Evolutionary conservation across 1,284 basidiomycete genomes (phyloP).

Genomic region (Irpex rosettiformis): DNA sequence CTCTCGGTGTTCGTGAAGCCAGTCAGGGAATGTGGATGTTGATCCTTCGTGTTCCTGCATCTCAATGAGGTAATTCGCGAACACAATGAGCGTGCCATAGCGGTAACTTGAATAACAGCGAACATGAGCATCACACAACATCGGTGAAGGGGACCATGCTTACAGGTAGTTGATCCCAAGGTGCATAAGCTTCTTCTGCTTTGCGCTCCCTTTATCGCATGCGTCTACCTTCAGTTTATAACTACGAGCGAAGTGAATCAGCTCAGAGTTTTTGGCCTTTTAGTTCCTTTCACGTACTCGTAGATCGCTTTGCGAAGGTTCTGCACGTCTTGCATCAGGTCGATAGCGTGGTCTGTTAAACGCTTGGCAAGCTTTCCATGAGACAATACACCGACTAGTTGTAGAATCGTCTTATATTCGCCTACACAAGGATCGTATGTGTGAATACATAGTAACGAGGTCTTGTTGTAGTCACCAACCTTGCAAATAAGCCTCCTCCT

Average conservation of each 20-base stretch:
- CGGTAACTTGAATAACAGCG: slow-evolving; percentile 51
- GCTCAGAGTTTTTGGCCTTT: background rate
- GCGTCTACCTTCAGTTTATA: slow-evolving; percentile 91
- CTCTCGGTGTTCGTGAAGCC: slow-evolving; percentile 82
- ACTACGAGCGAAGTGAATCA: slow-evolving; percentile 36
- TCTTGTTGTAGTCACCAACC: slow-evolving; percentile 49
- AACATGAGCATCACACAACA: slow-evolving; percentile 9
- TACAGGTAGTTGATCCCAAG: slow-evolving; percentile 86
- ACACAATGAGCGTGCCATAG: slow-evolving; percentile 91
- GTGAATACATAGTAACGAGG: no score
- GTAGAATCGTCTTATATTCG: slow-evolving; percentile 96
- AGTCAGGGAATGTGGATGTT: slow-evolving; percentile 64
- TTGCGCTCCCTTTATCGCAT: slow-evolving; percentile 72
- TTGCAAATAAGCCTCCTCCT: slow-evolving; percentile 84
- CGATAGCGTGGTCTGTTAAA: slow-evolving; percentile 85
- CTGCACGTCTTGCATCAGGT: slow-evolving; percentile 92
- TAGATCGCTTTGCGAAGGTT: slow-evolving; percentile 92
- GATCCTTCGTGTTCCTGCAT: slow-evolving; percentile 39
- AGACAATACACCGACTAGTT: slow-evolving; percentile 87
- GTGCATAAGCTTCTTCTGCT: slow-evolving; percentile 70
- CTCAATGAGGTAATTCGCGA: slow-evolving; percentile 95
- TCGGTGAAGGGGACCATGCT: slow-evolving; percentile 22
- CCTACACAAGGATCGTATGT: slow-evolving; percentile 43
- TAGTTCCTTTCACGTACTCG: slow-evolving; percentile 51
- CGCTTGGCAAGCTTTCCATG: slow-evolving; percentile 93